phyloP scores from a whole-genome alignment of 1,284 basidiomycete species.

The Dichomitus squalens region DNA sequence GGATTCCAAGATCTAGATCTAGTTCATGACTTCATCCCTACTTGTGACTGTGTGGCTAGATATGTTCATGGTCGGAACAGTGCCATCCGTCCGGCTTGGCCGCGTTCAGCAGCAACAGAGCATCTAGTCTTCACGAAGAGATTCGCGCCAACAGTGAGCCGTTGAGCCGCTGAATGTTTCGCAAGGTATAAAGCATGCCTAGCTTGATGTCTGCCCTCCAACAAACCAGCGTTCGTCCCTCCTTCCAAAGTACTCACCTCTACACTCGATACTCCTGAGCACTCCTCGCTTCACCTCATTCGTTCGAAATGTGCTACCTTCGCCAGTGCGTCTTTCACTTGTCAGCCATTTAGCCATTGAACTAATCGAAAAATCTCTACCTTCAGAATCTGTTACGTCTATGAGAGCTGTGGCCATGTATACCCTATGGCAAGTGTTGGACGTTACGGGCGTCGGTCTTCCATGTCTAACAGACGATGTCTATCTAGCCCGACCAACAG shows the following conservation, averaged over 20 bases:
- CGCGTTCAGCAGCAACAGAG: not conserved
- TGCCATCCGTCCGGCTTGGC: not conserved
- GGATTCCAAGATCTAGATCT: conserved; percentile 1
- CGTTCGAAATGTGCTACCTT: conserved; percentile 25
- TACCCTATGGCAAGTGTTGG: conserved; percentile 22
- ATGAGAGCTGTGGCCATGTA: conserved; percentile 26
- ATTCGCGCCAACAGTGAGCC: not conserved
- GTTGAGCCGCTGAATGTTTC: not conserved
- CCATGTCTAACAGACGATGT: not conserved
- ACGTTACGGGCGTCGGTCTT: not conserved
- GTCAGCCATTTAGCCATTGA: not conserved
- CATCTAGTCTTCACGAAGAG: conserved; percentile 2
- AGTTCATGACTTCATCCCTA: not conserved
- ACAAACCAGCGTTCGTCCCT: no score
- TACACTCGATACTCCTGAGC: not conserved
- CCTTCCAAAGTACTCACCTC: no score
- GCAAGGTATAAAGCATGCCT: not conserved
- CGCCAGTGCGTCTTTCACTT: conserved; percentile 24
- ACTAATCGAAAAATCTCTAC: not conserved
- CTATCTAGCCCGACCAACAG: conserved; percentile 17
- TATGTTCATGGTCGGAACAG: not conserved
- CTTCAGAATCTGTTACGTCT: conserved; percentile 29
- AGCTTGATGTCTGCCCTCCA: not conserved
- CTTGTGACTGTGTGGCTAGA: not conserved
- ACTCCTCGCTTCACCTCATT: not conserved